These are phyloP conservation scores for Lachancea sp. DNA, from an alignment of 805 yeast species.

Conservation along the genomic window DNA sequence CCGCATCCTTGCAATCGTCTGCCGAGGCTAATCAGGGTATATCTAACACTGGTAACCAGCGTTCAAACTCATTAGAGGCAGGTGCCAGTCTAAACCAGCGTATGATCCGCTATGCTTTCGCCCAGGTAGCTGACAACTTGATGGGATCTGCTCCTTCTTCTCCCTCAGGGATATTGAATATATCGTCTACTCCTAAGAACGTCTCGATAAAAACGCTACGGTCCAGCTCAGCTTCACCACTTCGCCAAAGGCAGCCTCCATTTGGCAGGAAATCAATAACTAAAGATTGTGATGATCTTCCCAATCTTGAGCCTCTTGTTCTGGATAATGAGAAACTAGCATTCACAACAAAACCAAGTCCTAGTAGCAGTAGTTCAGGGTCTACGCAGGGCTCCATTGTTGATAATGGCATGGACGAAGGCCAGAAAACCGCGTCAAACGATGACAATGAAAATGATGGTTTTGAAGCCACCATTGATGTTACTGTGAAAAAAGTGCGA, in stretches of 20 bases:
- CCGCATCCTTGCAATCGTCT: conserved; percentile 31
- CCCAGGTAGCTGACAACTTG: conserved; percentile 9
- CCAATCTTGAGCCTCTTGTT: conserved; percentile 2
- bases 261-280: not conserved
- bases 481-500: conserved; percentile 27
- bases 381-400: not conserved
- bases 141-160: conserved; percentile 1
- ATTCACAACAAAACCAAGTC: not conserved
- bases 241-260: not conserved
- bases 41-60: conserved; percentile 5
- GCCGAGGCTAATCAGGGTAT: not conserved
- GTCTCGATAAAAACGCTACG: not conserved
- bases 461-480: not conserved
- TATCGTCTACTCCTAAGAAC: not conserved
- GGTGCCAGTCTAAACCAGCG: conserved; percentile 25
- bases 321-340: conserved; percentile 7
- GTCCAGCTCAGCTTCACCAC: conserved; percentile 8
- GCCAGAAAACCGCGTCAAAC: not conserved
- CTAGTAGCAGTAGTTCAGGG: not conserved
- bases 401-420: not conserved
- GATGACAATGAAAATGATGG: not conserved
- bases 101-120: conserved; percentile 23
- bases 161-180: not conserved
- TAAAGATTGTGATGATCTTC: not conserved
- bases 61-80: conserved; percentile 31